A percentile compares a stretch with the other conserved stretches of the same genome.
Conservation (phyloP, 371 early-diverging fungal species). For the Actinomortierella ambigua region DNA sequence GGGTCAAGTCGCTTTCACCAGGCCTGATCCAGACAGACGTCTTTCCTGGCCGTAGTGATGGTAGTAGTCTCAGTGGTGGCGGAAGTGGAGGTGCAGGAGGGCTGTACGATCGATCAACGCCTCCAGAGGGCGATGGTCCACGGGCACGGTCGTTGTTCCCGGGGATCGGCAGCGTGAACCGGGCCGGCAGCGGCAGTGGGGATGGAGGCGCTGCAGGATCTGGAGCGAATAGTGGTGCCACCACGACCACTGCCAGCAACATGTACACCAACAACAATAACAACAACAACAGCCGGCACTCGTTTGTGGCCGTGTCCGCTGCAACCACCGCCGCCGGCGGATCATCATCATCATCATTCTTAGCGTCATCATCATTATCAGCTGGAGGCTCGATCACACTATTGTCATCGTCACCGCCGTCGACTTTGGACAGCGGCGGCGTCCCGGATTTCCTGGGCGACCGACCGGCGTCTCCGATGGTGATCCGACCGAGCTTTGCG, state of each 20-base stretch:
- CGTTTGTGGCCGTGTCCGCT: slow-evolving; percentile 25
- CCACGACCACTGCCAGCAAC: too few relatives aligned
- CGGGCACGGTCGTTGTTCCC: too few relatives aligned
- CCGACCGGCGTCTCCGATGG: too few relatives aligned
- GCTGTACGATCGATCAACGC: background rate
- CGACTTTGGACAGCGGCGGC: too few relatives aligned
- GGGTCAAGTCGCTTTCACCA: background rate
- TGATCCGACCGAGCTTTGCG: too few relatives aligned
- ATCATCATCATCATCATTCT: slow-evolving; percentile 2
- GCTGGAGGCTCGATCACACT: too few relatives aligned
- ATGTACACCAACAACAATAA: slow-evolving; percentile 2
- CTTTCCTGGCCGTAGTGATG: background rate
- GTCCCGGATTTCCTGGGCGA: too few relatives aligned
- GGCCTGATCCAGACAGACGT: background rate
- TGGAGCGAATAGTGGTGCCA: too few relatives aligned
- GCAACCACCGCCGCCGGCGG: slow-evolving; percentile 1
- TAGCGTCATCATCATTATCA: too few relatives aligned
- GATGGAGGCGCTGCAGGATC: background rate
- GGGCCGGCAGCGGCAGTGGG: background rate
- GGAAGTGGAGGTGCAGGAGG: slow-evolving; percentile 8
- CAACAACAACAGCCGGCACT: slow-evolving; percentile 7
- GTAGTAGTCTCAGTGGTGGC: background rate
- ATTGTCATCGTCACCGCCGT: too few relatives aligned
- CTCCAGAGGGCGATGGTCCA: too few relatives aligned
- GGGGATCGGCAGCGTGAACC: background rate